A percentile compares a stretch with the other conserved stretches of the same genome.
Evolutionary conservation across 495 filamentous ascomycete genomes (phyloP).

Genomic region (Aspergillus homomorphus): DNA sequence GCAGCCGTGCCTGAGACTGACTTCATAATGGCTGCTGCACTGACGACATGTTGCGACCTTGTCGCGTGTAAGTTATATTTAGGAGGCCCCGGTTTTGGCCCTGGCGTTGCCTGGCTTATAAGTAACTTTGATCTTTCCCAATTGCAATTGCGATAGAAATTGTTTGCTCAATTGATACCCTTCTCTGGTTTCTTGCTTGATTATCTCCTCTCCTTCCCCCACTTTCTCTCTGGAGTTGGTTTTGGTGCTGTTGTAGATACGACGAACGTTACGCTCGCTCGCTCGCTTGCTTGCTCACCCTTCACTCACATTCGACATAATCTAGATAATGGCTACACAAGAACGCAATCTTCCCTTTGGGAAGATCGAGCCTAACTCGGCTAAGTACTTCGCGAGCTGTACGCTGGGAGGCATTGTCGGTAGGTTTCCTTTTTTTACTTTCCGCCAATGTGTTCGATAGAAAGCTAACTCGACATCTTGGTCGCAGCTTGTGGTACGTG

Average conservation of each 20-base stretch:
- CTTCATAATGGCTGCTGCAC: background rate
- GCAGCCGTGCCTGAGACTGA: background rate
- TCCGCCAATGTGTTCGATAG: background rate
- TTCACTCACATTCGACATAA: background rate
- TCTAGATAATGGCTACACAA: conserved; percentile 30
- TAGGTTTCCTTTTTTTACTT: conserved; percentile 26
- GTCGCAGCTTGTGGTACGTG: conserved; percentile 57
- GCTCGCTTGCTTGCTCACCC: background rate
- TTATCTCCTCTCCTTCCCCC: background rate
- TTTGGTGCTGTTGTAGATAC: background rate
- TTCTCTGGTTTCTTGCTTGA: background rate
- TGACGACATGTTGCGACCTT: background rate
- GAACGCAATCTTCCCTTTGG: conserved; percentile 45
- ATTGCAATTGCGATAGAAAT: background rate
- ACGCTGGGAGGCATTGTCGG: conserved; percentile 63
- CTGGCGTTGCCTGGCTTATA: background rate
- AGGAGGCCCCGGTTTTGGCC: background rate
- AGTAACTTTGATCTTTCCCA: background rate
- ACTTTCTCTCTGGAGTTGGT: background rate
- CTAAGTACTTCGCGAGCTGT: conserved; percentile 65
- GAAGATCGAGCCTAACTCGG: conserved; percentile 64
- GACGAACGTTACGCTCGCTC: background rate
- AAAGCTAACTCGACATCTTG: background rate
- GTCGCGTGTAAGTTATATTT: background rate
- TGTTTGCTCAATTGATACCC: background rate